Percentiles rank a stretch among this genome's conserved stretches.
Conservation (phyloP, 768 basidiomycete species). For the Hericium coralloides region DNA sequence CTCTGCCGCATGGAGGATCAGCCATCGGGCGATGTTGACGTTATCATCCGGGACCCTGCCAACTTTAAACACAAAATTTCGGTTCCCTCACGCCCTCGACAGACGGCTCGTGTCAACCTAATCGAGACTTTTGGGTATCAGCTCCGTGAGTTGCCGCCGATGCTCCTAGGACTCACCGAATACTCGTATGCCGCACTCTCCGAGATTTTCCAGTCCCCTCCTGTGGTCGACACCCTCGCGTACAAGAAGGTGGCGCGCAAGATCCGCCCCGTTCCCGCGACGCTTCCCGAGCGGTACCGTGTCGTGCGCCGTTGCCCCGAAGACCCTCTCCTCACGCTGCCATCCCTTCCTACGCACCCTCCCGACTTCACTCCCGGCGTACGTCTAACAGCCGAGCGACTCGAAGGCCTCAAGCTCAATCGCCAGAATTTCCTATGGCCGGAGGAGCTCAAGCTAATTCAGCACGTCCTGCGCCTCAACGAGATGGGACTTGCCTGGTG, state of each 20-base stretch:
- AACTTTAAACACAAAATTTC: not conserved
- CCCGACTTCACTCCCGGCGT: slow-evolving; percentile 4
- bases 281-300: slow-evolving; percentile 13
- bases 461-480: slow-evolving; percentile 25
- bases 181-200: no score
- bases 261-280: slow-evolving; percentile 12
- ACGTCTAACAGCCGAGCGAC: slow-evolving; percentile 13
- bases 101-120: no score
- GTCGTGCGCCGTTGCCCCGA: slow-evolving; percentile 9
- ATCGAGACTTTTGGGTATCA: no score
- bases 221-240: not conserved
- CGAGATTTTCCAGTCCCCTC: not conserved
- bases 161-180: no score
- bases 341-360: slow-evolving; percentile 3
- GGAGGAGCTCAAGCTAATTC: slow-evolving; percentile 23
- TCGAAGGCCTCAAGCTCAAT: slow-evolving; percentile 6
- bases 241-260: slow-evolving; percentile 18
- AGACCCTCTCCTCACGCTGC: slow-evolving; percentile 11
- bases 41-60: not conserved
- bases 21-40: not conserved
- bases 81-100: no score
- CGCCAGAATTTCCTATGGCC: slow-evolving; percentile 22
- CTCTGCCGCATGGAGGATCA: not conserved
- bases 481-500: slow-evolving; percentile 31
- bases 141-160: no score